Conservation (phyloP, 2,329 filamentous ascomycete species). For the Annulohypoxylon truncatum region DNA sequence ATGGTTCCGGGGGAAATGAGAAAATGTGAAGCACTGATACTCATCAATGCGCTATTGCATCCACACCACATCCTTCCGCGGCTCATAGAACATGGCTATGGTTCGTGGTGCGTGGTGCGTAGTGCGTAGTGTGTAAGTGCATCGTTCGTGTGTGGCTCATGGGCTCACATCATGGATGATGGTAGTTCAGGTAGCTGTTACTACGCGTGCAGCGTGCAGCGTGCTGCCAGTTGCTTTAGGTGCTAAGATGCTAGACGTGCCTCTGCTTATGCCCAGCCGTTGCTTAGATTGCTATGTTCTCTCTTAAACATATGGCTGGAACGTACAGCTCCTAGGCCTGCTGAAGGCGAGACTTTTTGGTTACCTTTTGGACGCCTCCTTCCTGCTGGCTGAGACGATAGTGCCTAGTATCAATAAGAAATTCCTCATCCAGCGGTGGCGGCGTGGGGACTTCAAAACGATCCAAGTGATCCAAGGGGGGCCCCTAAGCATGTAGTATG, state of each 20-base stretch:
- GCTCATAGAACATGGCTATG: constrained; percentile 28
- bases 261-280: no score
- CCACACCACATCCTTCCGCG: constrained; percentile 48
- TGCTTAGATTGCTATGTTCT: neutral
- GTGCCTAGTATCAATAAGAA: constrained; percentile 34
- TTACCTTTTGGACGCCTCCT: constrained; percentile 39
- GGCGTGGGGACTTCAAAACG: constrained; percentile 34
- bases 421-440: constrained; percentile 40
- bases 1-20: constrained; percentile 51
- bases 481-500: constrained; percentile 9
- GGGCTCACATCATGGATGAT: constrained; percentile 28
- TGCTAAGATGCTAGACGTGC: constrained; percentile 15
- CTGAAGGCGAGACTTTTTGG: constrained; percentile 16
- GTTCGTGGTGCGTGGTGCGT: neutral
- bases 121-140: neutral
- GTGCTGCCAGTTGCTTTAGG: constrained; percentile 12
- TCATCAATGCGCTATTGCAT: constrained; percentile 50
- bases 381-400: constrained; percentile 44
- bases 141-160: neutral
- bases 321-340: constrained; percentile 28
- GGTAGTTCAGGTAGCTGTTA: constrained; percentile 37
- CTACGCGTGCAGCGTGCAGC: no score
- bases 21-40: constrained; percentile 48
- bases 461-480: constrained; percentile 22
- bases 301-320: constrained; percentile 31